Percentiles rank a stretch among this genome's conserved stretches.
Conservation (phyloP, 352 stramenopile species). For the Phytophthora agathidicida region DNA sequence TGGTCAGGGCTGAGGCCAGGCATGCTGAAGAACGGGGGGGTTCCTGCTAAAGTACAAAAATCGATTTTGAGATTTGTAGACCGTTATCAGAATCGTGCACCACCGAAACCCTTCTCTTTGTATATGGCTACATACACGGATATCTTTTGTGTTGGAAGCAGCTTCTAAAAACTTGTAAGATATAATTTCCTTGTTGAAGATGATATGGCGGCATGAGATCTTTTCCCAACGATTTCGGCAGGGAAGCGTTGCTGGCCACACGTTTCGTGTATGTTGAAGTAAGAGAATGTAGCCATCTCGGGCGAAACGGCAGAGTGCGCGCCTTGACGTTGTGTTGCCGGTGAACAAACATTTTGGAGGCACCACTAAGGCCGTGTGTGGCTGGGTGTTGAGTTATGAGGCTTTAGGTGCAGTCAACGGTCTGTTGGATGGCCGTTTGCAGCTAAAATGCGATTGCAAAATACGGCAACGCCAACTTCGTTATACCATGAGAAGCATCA, state of each 20-base stretch:
- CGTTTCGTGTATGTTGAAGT: constrained; percentile 26
- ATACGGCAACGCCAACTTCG: constrained; percentile 24
- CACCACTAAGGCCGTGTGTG: too few relatives aligned
- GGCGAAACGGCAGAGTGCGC: background rate
- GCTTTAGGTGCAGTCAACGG: constrained; percentile 26
- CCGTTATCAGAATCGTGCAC: constrained; percentile 22
- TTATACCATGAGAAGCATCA: constrained; percentile 29
- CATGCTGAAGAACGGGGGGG: constrained; percentile 3
- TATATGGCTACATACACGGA: constrained; percentile 18
- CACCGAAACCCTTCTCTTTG: constrained; percentile 15
- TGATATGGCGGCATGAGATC: background rate
- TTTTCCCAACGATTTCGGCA: background rate
- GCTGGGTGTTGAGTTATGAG: too few relatives aligned
- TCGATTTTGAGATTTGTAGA: background rate
- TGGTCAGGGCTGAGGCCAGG: constrained; percentile 60
- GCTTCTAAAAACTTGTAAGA: too few relatives aligned
- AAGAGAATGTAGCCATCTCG: constrained; percentile 23
- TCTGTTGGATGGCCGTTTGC: constrained; percentile 29
- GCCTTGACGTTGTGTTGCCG: constrained; percentile 1
- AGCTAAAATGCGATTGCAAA: constrained; percentile 1
- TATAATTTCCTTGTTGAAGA: too few relatives aligned
- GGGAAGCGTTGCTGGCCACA: constrained; percentile 11
- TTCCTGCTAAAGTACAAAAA: too few relatives aligned
- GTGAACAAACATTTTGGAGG: constrained; percentile 15
- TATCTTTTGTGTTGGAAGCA: too few relatives aligned